phyloP scores from a whole-genome alignment of 495 filamentous ascomycete genomes.

The Neurospora intermedia region DNA sequence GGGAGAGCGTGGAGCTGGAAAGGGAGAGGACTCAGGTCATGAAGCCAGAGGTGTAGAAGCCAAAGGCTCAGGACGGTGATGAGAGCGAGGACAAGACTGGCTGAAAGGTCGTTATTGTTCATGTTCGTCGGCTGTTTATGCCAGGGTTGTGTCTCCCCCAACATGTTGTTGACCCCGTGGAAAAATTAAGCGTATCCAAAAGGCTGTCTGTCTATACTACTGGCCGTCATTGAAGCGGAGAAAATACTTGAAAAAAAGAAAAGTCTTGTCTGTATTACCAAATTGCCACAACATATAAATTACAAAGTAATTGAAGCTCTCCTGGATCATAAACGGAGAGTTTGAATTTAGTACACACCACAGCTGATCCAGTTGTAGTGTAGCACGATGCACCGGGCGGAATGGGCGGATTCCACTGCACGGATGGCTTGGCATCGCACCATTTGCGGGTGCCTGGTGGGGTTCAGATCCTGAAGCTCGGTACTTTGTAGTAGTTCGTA shows the following conservation, averaged over 20 bases:
- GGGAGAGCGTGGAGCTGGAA: constrained; percentile 37
- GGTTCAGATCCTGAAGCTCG: not conserved
- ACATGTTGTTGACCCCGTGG: not conserved
- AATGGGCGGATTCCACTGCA: not conserved
- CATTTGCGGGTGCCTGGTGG: not conserved
- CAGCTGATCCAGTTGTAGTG: not conserved
- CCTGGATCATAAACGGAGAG: not conserved
- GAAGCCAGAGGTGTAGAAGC: constrained; percentile 12
- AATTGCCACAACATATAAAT: not conserved
- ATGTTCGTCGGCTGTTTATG: not conserved
- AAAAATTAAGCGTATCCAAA: not conserved
- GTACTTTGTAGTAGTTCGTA: constrained; percentile 1
- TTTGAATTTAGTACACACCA: not conserved
- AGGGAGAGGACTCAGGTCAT: constrained; percentile 19
- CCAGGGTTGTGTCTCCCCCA: not conserved
- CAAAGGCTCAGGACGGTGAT: constrained; percentile 2
- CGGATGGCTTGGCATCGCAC: not conserved
- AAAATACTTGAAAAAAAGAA: not conserved
- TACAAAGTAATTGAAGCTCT: not conserved
- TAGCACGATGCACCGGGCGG: not conserved
- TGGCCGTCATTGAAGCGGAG: not conserved
- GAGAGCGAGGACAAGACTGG: not conserved
- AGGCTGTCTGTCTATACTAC: not conserved
- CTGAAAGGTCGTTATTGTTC: not conserved
- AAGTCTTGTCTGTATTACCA: not conserved